These are phyloP conservation scores for Neonectria faginata DNA, from an alignment of 2,329 filamentous ascomycete species.

Conservation along the genomic window DNA sequence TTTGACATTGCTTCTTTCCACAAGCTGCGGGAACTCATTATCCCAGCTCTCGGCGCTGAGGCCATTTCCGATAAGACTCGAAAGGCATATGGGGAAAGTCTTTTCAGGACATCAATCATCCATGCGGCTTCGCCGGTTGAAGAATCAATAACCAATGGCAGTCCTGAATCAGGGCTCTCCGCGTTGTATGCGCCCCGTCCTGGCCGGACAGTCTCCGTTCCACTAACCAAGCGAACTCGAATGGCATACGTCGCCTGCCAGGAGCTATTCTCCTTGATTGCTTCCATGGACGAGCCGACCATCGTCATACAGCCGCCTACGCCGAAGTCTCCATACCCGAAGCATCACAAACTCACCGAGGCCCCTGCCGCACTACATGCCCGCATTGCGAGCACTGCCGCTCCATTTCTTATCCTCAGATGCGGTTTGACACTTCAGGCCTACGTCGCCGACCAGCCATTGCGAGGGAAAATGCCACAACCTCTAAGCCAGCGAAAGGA, in stretches of 20 bases:
- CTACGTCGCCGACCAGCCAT: constrained; percentile 91
- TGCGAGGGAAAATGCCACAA: constrained; percentile 89
- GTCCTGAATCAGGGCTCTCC: constrained; percentile 63
- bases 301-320: constrained; percentile 58
- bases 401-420: constrained; percentile 85
- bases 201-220: constrained; percentile 78
- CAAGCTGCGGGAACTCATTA: constrained; percentile 76
- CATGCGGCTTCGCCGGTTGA: constrained; percentile 72
- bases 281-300: constrained; percentile 54
- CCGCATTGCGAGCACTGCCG: constrained; percentile 78
- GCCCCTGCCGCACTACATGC: constrained; percentile 55
- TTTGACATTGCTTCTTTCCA: constrained; percentile 85
- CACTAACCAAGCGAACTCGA: constrained; percentile 71
- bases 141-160: constrained; percentile 63
- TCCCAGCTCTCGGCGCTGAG: constrained; percentile 76
- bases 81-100: constrained; percentile 75
- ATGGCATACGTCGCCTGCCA: constrained; percentile 87
- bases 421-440: constrained; percentile 83
- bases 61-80: constrained; percentile 75
- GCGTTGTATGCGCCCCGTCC: constrained; percentile 72
- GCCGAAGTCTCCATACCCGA: constrained; percentile 53
- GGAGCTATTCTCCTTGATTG: constrained; percentile 79
- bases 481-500: constrained; percentile 85
- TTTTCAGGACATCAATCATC: constrained; percentile 87
- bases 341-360: constrained; percentile 32